Evolutionary conservation across 257 asterid species (phyloP), one percentile per base, ranked within the genome.

Genomic region (Jacaranda copaia): DNA sequence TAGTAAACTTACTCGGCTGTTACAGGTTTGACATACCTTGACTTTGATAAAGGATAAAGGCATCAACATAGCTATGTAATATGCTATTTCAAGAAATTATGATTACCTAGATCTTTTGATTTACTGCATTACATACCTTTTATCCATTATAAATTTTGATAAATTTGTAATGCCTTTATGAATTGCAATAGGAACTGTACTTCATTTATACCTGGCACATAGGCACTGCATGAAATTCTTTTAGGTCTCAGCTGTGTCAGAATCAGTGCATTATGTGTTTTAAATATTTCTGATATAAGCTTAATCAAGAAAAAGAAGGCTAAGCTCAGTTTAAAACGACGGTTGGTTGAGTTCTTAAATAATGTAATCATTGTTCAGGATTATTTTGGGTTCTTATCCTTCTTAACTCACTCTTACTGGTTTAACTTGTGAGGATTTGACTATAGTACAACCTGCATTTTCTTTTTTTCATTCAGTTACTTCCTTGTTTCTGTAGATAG

Each of bases 1-100:
- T 77, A 89, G 95, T 81, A 89, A 89, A 85, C 95, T 89, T 80
- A 89, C 95, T 80, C 91, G 95, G 63, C 84, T 89, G 43, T 80
- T 89, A 84, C 95, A 89, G 94, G 94, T 89, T 79, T 74, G 83
- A 8, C 72, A 71, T 64, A 18, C 68, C 61, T 77, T 55, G 65
- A 20, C 35, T 20, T 56, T 69, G 46, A 8, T 32, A 8, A 55
- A 36, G 39, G 57, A 45, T 70, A 18, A 49, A 8, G 8, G 3
- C 53, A 59, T 61, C 12, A 16, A 5, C 6, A 10, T 58, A 49
- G 14, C 55, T 49, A 13, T 42, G 8, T 42, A 42, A 42, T 42
- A 42, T 42, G 46, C 8, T 42, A 0, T 8, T 42, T 42, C 46
- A 42, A 5, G 46, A 42, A 8, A 42, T 42, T 42, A 42, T 42